phyloP scores from a whole-genome alignment of 805 yeast genomes.

The Starmera quercuum region DNA sequence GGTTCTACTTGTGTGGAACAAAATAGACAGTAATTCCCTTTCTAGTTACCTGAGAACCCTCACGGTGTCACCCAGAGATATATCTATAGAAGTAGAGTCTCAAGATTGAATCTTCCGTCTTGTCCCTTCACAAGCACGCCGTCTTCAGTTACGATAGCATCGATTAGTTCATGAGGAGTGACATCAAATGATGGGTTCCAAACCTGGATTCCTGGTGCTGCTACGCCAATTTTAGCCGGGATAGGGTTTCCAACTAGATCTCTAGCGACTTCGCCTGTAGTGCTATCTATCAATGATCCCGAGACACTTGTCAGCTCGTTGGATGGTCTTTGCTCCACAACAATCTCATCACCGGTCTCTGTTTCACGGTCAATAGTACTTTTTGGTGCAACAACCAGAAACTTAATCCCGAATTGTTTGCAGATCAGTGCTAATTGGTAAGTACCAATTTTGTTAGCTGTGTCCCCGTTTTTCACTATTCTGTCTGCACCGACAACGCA shows the following conservation, averaged over 20 bases:
- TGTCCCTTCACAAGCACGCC: slow-evolving; percentile 48
- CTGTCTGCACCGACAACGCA: slow-evolving; percentile 95
- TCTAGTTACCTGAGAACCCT: too few relatives aligned
- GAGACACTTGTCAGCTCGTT: slow-evolving; percentile 68
- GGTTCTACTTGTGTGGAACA: too few relatives aligned
- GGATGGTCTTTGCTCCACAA: slow-evolving; percentile 82
- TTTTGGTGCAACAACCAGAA: slow-evolving; percentile 91
- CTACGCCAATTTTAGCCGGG: slow-evolving; percentile 57
- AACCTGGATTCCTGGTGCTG: slow-evolving; percentile 77
- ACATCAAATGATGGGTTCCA: slow-evolving; percentile 98
- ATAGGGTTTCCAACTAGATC: slow-evolving; percentile 22
- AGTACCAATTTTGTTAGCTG: slow-evolving; percentile 96
- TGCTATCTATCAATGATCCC: slow-evolving; percentile 48
- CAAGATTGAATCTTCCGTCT: slow-evolving; percentile 44
- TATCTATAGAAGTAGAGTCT: slow-evolving; percentile 6
- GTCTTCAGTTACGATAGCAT: slow-evolving; percentile 84
- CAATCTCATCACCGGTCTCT: slow-evolving; percentile 61
- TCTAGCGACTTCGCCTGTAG: slow-evolving; percentile 19
- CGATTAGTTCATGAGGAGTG: slow-evolving; percentile 76
- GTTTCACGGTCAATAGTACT: slow-evolving; percentile 79
- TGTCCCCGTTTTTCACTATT: slow-evolving; percentile 87
- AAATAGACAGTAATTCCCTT: too few relatives aligned
- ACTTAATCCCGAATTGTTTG: slow-evolving; percentile 57
- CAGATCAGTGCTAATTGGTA: slow-evolving; percentile 78
- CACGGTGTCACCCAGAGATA: too few relatives aligned